phyloP scores from a whole-genome alignment of 352 stramenopile species.

The Phytophthora litchii region DNA sequence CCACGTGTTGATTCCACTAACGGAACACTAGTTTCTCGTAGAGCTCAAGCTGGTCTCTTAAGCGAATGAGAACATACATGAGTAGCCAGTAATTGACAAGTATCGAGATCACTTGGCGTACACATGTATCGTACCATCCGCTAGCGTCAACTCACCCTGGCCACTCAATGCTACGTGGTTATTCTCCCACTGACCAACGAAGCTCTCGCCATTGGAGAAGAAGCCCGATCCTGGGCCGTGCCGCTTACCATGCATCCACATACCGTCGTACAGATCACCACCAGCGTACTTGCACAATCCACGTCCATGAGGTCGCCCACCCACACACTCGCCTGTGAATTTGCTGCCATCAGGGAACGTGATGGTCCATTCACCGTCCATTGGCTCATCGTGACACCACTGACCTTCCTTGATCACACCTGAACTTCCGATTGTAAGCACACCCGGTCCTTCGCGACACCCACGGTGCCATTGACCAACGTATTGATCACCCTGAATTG shows the following conservation, averaged over 20 bases:
- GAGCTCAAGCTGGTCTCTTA: no score
- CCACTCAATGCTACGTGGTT: slow-evolving; percentile 84
- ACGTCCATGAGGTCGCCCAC: slow-evolving; percentile 64
- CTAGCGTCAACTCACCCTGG: slow-evolving; percentile 67
- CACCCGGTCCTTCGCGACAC: slow-evolving; percentile 54
- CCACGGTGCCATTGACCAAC: slow-evolving; percentile 71
- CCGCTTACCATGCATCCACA: slow-evolving; percentile 84
- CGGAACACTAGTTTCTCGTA: no score
- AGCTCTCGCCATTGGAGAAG: slow-evolving; percentile 76
- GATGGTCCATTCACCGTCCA: slow-evolving; percentile 81
- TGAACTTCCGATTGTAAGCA: slow-evolving; percentile 48
- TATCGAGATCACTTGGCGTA: slow-evolving; percentile 48
- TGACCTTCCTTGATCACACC: slow-evolving; percentile 72
- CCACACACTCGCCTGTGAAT: slow-evolving; percentile 72
- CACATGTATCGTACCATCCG: slow-evolving; percentile 74
- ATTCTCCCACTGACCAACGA: slow-evolving; percentile 79
- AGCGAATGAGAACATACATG: no score
- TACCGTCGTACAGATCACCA: slow-evolving; percentile 83
- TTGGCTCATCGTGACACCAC: slow-evolving; percentile 58
- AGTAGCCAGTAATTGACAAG: neutral
- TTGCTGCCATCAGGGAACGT: slow-evolving; percentile 77
- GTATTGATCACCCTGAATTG: slow-evolving; percentile 63
- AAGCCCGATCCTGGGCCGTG: slow-evolving; percentile 72
- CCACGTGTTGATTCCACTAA: no score
- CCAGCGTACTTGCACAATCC: slow-evolving; percentile 85